Evolutionary conservation across 495 filamentous ascomycete species (phyloP), one percentile per base, ranked within the genome.

Genomic region (Talaromyces liani): DNA sequence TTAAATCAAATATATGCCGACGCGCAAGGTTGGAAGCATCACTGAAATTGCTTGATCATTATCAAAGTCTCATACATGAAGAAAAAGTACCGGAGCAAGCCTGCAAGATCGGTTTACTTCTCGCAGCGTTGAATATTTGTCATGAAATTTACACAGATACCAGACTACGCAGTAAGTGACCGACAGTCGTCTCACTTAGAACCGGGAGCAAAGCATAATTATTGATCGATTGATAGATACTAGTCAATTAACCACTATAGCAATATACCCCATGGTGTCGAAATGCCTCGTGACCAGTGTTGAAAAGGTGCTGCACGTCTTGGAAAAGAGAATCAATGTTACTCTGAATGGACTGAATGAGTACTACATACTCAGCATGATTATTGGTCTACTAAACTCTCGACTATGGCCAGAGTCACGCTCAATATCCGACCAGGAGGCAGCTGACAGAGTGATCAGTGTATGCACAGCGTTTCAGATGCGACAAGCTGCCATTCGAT

Each of bases 311-410:
- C 56, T 58, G 16, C 29, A 58, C 9, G 29, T 58, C 27, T 20
- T 58, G 2, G 56, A 58, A 58, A 56, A 36, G 31, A 18, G 56
- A 36, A 22, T 58, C 31, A 33, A 36, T 16, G 56, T 58, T 16
- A 7, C 31, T 4, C 56, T 58, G 4, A 2, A 58, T 16, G 56
- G 56, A 36, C 5, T 58, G 5, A 58, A 24, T 16, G 56, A 58
- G 31, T 58, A 58, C 31, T 58, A 58, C 16, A 58, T 58, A 34
- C 56, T 58, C 31, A 58, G 56, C 56, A 58, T 58, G 56, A 58
- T 58, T 18, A 33, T 58, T 22, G 56, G 56, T 36, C 31, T 58
- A 58, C 6, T 58, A 33, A 58, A 58, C 3, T 58, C 29, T 58
- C 56, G 31, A 10, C 14, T 58, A 22, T 58, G 56, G 56, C 56